Conservation (phyloP, 805 yeast genomes). For the Peterozyma xylosa region DNA sequence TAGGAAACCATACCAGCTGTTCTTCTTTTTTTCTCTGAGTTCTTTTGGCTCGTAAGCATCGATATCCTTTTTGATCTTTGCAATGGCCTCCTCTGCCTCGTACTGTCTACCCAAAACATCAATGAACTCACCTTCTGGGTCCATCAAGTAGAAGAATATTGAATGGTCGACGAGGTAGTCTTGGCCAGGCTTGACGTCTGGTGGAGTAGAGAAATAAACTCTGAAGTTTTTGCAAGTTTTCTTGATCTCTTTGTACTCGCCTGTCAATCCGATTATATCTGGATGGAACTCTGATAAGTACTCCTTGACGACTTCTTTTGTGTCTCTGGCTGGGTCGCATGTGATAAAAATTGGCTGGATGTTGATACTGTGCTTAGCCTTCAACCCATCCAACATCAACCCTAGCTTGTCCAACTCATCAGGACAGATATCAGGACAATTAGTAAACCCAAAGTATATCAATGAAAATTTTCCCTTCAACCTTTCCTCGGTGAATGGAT, state of each 20-base stretch:
- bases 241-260: conserved; percentile 80
- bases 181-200: conserved; percentile 88
- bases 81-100: conserved; percentile 69
- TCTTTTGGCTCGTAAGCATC: conserved; percentile 68
- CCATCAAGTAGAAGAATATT: conserved; percentile 94
- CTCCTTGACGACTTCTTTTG: conserved; percentile 76
- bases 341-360: conserved; percentile 88
- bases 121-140: conserved; percentile 93
- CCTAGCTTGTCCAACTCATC: conserved; percentile 94
- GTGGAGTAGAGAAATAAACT: conserved; percentile 97
- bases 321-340: conserved; percentile 94
- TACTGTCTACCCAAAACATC: conserved; percentile 93
- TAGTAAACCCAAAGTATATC: conserved; percentile 93
- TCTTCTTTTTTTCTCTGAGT: conserved; percentile 58
- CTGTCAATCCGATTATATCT: conserved; percentile 84
- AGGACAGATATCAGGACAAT: conserved; percentile 98
- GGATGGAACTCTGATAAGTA: conserved; percentile 89
- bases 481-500: conserved; percentile 69
- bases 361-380: conserved; percentile 42
- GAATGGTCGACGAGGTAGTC: conserved; percentile 97
- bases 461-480: conserved; percentile 74
- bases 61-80: conserved; percentile 68
- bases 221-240: conserved; percentile 81
- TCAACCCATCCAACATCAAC: conserved; percentile 54
- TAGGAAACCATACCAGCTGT: conserved; percentile 52